Evolutionary conservation across 1,139 yeast genomes (phyloP).

Genomic region (Kodamaea suecica): DNA sequence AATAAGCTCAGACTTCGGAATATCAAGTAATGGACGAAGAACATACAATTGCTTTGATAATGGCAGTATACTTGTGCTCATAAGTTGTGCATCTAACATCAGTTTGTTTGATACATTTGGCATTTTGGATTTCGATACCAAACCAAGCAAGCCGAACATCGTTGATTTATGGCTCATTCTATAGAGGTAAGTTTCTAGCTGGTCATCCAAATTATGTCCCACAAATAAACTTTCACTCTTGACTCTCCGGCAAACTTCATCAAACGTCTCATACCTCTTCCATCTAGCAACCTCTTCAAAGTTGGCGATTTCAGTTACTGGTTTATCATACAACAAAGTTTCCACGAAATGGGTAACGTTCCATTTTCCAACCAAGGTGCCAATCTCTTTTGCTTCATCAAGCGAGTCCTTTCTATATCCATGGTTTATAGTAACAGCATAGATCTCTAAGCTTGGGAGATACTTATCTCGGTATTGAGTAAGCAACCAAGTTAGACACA

Average conservation of each 20-base stretch:
- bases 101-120: too few species aligned
- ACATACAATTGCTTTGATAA: conserved; percentile 11
- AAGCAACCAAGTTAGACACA: conserved; percentile 56
- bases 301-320: conserved; percentile 27
- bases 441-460: conserved; percentile 27
- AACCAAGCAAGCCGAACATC: conserved; percentile 54
- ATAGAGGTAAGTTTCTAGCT: conserved; percentile 64
- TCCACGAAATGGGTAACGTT: conserved; percentile 39
- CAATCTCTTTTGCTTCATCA: conserved; percentile 47
- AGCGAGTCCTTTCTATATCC: conserved; percentile 45
- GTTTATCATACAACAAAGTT: conserved; percentile 30
- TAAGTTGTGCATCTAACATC: too few species aligned
- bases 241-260: conserved; percentile 28
- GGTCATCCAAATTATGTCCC: conserved; percentile 74
- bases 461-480: conserved; percentile 26
- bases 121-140: conserved; percentile 14
- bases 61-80: too few species aligned
- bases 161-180: conserved; percentile 55
- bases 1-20: conserved; percentile 43
- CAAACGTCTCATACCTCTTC: conserved; percentile 47
- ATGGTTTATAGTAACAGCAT: conserved; percentile 61
- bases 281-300: conserved; percentile 59
- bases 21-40: conserved; percentile 53
- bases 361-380: conserved; percentile 31
- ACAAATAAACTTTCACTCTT: conserved; percentile 39